Conservation (phyloP, 148 eudicot genomes). For the Silene latifolia region DNA sequence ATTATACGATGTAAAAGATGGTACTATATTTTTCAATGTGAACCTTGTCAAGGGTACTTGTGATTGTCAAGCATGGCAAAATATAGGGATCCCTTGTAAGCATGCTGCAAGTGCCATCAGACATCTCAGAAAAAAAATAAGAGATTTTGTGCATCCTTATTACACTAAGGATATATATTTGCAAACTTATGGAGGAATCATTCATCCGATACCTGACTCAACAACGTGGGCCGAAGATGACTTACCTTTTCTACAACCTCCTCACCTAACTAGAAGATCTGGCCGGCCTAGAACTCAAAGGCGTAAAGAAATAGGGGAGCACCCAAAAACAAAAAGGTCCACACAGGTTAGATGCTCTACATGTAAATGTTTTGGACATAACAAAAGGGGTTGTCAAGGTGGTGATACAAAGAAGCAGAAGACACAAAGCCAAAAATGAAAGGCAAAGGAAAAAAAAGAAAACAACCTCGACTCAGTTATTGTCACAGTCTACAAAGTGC, state of each 20-base stretch:
- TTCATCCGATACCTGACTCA: neutral
- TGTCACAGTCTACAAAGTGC: neutral
- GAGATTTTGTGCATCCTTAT: neutral
- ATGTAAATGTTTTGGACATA: neutral
- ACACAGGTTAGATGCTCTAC: neutral
- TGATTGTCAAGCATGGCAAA: slow-evolving; percentile 2
- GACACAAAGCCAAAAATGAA: too few relatives aligned
- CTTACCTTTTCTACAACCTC: neutral
- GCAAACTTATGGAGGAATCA: neutral
- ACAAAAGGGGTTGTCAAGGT: neutral
- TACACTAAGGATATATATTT: neutral
- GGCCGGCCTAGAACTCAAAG: neutral
- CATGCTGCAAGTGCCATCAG: neutral
- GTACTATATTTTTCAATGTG: neutral
- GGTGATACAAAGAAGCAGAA: neutral
- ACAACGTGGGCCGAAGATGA: neutral
- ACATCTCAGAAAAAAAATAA: neutral
- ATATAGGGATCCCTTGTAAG: neutral
- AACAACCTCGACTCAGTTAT: neutral
- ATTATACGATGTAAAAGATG: slow-evolving; percentile 3
- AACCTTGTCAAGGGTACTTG: neutral
- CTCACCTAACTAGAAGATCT: neutral
- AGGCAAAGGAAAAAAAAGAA: neutral
- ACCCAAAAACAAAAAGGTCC: neutral
- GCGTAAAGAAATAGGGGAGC: neutral